Base-by-base conservation (phyloP, 2,329 filamentous ascomycete genomes). In the Alternaria triticina region DNA sequence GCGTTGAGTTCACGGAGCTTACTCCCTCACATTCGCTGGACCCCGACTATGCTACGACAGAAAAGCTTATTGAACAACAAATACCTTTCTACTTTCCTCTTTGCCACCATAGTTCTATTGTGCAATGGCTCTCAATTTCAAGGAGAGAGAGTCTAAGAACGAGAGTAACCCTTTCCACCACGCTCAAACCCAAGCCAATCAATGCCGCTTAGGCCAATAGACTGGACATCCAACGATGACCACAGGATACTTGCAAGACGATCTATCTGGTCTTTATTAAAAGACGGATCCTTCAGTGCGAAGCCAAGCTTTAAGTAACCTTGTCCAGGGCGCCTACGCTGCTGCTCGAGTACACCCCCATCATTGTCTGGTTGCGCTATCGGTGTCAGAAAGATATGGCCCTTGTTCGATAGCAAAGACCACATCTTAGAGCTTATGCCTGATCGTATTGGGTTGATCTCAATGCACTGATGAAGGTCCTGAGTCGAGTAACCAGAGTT, bases 301-400 rank as follows among this genome's bases (percentile, higher is more conserved):
- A 45, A 2, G 1, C 43, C 43, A 4, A 45, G 43, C 20, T 45
- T 22, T 17, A 45, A 1, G 43, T 45, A 45, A 5, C 43, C 43
- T 17, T 4, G 15, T 17, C 15, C 33, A n/a, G 33, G 33, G 33
- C 8, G 33, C 15, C 15, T 40, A 10, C 9, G 33, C 1, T 17
- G 4, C 15, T 40, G 15, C 15, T n/a, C 4, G 15, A 1, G 1
- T n/a, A 5, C 4, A 0, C 33, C 1, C 7, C 1, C 2, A 20
- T 20, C 6, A 4, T 7, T 0, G 13, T 3, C 40, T 2, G 10
- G 2, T 13, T 22, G 40, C 3, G 0, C 10, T 3, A 12, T 22
- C 10, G 43, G 43, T 22, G 43, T 13, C 0, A 45, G 6, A 22
- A 8, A 4, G 2, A 45, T 45, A 8, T 45, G 17, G n/a, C 12